Base-by-base conservation (phyloP, 176 grass and related monocot genomes). In the Microstegium vimineum region DNA sequence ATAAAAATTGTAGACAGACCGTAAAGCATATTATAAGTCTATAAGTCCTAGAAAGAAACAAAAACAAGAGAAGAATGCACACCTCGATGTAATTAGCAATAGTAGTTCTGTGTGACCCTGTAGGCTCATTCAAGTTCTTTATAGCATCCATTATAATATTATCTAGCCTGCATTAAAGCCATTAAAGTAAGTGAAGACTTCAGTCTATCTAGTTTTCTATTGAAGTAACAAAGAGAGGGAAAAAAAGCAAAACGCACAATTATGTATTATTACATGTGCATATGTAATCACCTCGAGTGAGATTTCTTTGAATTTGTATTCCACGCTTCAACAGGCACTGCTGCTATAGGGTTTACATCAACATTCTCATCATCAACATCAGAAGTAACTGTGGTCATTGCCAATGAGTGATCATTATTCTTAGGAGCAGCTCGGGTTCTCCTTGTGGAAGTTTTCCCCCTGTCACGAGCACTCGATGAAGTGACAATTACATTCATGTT, bases 141-240 rank as follows among this genome's bases (percentile, higher is more conserved):
- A 97, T 88, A 30, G 95, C 88, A 83, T 94, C 92, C 57, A 94
- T 71, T 89, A 97, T 94, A 81, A 97, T 87, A 78, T 89, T 94
- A 10, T 92, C 95, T 51, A 97, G 75, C 88, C 95, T 97, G 87
- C 84, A 88, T 16, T 66, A 59, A 92, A 38, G 35, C 57, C 46
- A 87, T 14, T 57, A 81, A 61, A 71, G 34, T 77, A 36, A 74
- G 46, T 36, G 22, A 8, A 68, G 45, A 51, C 54, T 52, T 66
- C 30, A 35, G 47, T 37, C 14, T 80, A 78, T 60, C 30, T 69
- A 38, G 14, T 36, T 42, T 40, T 61, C 15, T 14, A 41, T 27
- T 66, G 40, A 17, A 23, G n/a, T 34, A 10, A 47, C 25, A 14
- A 38, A 37, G 31, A 61, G 8, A 4, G 22, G 36, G 32, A n/a